Evolutionary conservation across 306 rosid species (phyloP), one percentile per base, ranked within the genome.

Genomic region (Lathyrus sativus): DNA sequence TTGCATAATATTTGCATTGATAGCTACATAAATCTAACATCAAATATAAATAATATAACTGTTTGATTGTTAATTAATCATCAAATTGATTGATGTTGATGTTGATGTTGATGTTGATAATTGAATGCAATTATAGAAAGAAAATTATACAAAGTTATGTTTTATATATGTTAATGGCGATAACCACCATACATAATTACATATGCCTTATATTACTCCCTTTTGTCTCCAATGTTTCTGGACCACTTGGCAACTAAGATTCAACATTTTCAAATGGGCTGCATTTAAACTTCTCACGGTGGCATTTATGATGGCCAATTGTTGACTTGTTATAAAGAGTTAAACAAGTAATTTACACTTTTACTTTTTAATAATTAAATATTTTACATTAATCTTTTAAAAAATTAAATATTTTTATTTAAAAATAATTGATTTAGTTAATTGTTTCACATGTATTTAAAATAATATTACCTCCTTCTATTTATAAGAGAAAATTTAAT

Each of bases 201-300:
- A 55, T 26, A 59, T 60, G 69, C 76, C 85, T 56, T 29, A 44
- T 80, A 66, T 75, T 62, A 37, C 80, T 74, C 78, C 50, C 24
- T 70, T 71, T 72, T 85, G 77, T 85, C 85, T 82, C 84, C 81
- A 65, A 78, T 76, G 75, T 78, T 73, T 78, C 70, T 69, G 85
- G 79, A 83, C 78, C 85, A 73, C 76, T 68, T 54, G 71, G 77
- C 75, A 69, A 71, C 76, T 42, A 33, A 71, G 33, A 67, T 44
- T 33, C 46, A 41, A 62, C 59, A 62, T 39, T 69, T 50, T 50
- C 19, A 38, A 35, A 67, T 60, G 49, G 46, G 33, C 8, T 62
- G 63, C 38, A 75, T 54, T 80, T 84, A 60, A 68, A 74, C 68
- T 43, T 24, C 29, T 61, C 59, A 61, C 2, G 39, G 39, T 35